These are phyloP conservation scores for Botrytis tulipae DNA, from an alignment of 2,329 filamentous ascomycete genomes.

Conservation along the genomic window DNA sequence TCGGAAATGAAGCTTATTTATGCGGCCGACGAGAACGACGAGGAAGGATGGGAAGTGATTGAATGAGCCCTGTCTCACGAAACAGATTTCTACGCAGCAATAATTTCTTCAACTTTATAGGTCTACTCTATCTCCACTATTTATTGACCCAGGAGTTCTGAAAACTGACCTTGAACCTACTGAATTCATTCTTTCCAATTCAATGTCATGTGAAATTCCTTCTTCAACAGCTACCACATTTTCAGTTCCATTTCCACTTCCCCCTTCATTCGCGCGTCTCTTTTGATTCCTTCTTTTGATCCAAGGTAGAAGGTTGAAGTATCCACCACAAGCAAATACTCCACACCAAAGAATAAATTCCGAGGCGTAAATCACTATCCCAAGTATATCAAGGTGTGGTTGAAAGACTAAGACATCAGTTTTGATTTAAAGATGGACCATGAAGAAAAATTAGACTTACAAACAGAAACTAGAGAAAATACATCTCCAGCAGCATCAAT, in stretches of 20 bases:
- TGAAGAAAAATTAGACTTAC: conserved; percentile 34
- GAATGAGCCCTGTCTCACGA: not conserved
- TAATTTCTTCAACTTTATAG: not conserved
- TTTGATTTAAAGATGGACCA: not conserved
- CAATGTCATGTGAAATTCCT: conserved; percentile 36
- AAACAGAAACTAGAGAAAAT: conserved; percentile 62
- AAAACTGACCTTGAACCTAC: conserved; percentile 59
- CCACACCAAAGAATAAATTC: conserved; percentile 67
- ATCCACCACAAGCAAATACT: conserved; percentile 62
- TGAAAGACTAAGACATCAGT: conserved; percentile 49
- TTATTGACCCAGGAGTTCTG: conserved; percentile 49
- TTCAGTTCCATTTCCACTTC: conserved; percentile 13
- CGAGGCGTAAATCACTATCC: conserved; percentile 64
- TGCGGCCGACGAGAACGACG: not conserved
- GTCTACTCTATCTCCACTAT: not conserved
- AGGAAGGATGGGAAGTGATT: conserved; percentile 2
- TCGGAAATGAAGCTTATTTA: not conserved
- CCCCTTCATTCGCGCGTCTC: conserved; percentile 5
- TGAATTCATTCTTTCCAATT: conserved; percentile 52
- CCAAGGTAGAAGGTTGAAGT: conserved; percentile 64
- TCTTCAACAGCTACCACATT: not conserved
- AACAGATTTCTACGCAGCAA: not conserved
- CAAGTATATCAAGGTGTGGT: conserved; percentile 55
- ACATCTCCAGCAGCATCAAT: conserved; percentile 69
- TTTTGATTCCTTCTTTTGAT: conserved; percentile 41